Percentiles rank a stretch among this genome's conserved stretches.
Evolutionary conservation across 306 rosid genomes (phyloP).

Genomic region (Quercus cerris): DNA sequence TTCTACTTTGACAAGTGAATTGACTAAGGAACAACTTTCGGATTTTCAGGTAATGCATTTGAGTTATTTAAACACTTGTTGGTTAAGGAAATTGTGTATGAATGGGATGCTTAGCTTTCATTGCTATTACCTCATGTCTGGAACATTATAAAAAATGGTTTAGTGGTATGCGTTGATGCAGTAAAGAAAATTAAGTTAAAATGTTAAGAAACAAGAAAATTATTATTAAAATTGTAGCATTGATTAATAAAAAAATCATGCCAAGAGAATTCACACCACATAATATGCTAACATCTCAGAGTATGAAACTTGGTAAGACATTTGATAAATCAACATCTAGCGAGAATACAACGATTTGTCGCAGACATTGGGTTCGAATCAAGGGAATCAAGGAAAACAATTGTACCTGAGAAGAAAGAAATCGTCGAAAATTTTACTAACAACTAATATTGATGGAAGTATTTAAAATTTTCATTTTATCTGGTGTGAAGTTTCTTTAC

Average conservation of each 20-base stretch:
- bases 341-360: too few relatives aligned
- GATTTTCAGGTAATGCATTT: constrained; percentile 52
- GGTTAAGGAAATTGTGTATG: not conserved
- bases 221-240: not conserved
- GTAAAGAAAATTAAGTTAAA: not conserved
- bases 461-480: too few relatives aligned
- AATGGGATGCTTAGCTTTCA: not conserved
- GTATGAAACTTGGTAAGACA: not conserved
- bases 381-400: too few relatives aligned
- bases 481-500: too few relatives aligned
- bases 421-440: too few relatives aligned
- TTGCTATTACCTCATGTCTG: not conserved
- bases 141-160: not conserved
- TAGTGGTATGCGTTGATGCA: not conserved
- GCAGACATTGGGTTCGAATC: too few relatives aligned
- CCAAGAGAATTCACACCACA: not conserved
- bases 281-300: not conserved
- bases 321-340: too few relatives aligned
- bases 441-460: too few relatives aligned
- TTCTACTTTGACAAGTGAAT: constrained; percentile 43
- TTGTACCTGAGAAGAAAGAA: too few relatives aligned
- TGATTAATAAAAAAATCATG: not conserved
- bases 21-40: constrained; percentile 68
- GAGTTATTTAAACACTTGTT: not conserved
- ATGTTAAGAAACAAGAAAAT: not conserved